A percentile compares a stretch with the other conserved stretches of the same genome.
Evolutionary conservation across 768 basidiomycete species (phyloP).

Genomic region (Agaricus subrufescens): DNA sequence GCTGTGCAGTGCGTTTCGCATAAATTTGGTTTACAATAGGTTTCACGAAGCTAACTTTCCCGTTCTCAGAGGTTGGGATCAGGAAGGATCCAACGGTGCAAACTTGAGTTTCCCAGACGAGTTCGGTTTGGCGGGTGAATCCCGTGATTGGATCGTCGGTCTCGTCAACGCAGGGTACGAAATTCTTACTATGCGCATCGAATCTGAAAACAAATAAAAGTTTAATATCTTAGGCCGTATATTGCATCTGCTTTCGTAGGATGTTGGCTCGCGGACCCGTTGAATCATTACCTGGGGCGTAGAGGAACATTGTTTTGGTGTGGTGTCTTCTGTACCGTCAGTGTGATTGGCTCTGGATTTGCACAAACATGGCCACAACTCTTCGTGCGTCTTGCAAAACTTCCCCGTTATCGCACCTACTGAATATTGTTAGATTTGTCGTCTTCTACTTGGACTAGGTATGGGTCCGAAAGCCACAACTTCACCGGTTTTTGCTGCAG

Average conservation of each 20-base stretch:
- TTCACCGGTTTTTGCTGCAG: conserved; percentile 62
- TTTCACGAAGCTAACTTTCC: neutral
- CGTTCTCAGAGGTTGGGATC: conserved; percentile 50
- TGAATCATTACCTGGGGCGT: conserved; percentile 61
- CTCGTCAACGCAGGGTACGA: conserved; percentile 61
- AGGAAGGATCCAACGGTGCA: conserved; percentile 61
- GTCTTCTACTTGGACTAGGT: conserved; percentile 56
- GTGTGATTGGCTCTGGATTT: conserved; percentile 43
- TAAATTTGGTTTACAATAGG: neutral
- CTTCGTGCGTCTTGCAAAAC: conserved; percentile 24
- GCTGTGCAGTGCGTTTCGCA: conserved; percentile 56
- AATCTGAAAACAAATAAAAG: neutral
- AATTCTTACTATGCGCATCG: neutral
- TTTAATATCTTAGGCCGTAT: conserved; percentile 30
- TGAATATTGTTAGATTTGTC: conserved; percentile 30
- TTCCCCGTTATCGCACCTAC: neutral
- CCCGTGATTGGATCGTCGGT: conserved; percentile 66
- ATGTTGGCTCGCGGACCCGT: conserved; percentile 45
- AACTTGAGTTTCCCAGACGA: conserved; percentile 54
- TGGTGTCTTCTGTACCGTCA: conserved; percentile 50
- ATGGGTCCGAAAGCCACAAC: conserved; percentile 64
- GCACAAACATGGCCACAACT: conserved; percentile 53
- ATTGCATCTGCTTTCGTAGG: conserved; percentile 39
- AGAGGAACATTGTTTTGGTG: conserved; percentile 59
- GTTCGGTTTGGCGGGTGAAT: conserved; percentile 37